A percentile compares a stretch with the other conserved stretches of the same genome.
Evolutionary conservation across 2,329 filamentous ascomycete genomes (phyloP).

Genomic region (Hymenoscyphus salicellus): DNA sequence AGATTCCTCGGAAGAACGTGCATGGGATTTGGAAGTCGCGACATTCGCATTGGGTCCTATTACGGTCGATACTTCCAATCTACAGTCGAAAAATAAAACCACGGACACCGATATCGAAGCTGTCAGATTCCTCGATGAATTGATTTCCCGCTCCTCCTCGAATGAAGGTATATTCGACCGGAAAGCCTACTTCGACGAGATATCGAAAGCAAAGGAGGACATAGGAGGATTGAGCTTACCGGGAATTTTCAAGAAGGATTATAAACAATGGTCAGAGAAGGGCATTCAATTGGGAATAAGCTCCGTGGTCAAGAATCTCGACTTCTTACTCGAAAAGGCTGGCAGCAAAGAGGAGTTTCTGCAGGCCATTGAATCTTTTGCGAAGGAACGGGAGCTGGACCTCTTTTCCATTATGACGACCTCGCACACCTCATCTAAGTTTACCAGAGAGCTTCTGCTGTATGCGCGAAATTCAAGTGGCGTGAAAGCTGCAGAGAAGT

Average conservation of each 20-base stretch:
- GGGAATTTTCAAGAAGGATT: slow-evolving; percentile 77
- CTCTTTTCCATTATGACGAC: slow-evolving; percentile 68
- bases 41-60: slow-evolving; percentile 67
- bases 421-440: slow-evolving; percentile 50
- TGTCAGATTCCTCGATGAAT: slow-evolving; percentile 54
- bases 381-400: slow-evolving; percentile 56
- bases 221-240: slow-evolving; percentile 57
- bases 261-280: slow-evolving; percentile 71
- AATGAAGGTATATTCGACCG: slow-evolving; percentile 47
- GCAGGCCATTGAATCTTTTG: slow-evolving; percentile 50
- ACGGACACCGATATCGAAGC: slow-evolving; percentile 59
- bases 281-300: slow-evolving; percentile 61
- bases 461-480: slow-evolving; percentile 57
- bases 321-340: slow-evolving; percentile 57
- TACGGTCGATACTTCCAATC: slow-evolving; percentile 68
- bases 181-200: slow-evolving; percentile 54
- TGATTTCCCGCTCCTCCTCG: slow-evolving; percentile 13
- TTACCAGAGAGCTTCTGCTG: slow-evolving; percentile 65
- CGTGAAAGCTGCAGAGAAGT: slow-evolving; percentile 50
- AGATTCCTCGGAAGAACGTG: neutral
- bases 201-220: slow-evolving; percentile 65
- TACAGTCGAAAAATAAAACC: slow-evolving; percentile 62
- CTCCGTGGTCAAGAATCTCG: slow-evolving; percentile 60
- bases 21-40: slow-evolving; percentile 57
- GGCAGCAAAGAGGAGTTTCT: slow-evolving; percentile 46